Evolutionary conservation across 495 filamentous ascomycete genomes (phyloP), one percentile per base, ranked within the genome.

Genomic region (Choiromyces venosus): DNA sequence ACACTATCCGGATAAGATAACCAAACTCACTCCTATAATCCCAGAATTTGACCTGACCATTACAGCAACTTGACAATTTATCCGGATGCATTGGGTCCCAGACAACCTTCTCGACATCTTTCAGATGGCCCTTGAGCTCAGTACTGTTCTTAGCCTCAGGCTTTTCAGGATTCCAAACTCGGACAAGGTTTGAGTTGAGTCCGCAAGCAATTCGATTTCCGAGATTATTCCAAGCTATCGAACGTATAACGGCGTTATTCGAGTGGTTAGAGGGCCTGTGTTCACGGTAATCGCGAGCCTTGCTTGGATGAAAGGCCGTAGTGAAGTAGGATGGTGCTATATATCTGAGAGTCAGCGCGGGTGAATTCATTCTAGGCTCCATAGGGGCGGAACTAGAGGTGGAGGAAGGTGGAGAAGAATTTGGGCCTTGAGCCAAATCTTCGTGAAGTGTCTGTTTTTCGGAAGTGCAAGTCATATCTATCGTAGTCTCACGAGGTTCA

Each of bases 121-220:
- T 89, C 3, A 87, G 83, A 81, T 96, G 92, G 8, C 93, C 94
- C 69, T 91, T 91, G 72, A 97, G 87, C 75, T 97, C 93, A 1
- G 93, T 97, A 16, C 91, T 92, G 81, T 94, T 90, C 76, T 88
- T 89, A 39, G 91, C 88, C 81, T 91, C 88, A 35, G 90, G 87
- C 78, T 92, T 91, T 73, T 97, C 94, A 0, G 92, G 93, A 80
- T 97, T 97, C 93, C 93, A 92, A 74, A 97, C 93, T 66, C 93
- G 89, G 37, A 98, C 82, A 18, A 92, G 93, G 69, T 90, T 89
- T 81, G 96, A 92, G 12, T 88, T 86, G 35, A 92, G 88, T 52
- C 93, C 96, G 3, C 93, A 81, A 1, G 96, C 95, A 74, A 99
- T 89, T 18, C 96, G 86, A 37, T 88, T 91, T 37, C 96, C 94